Conservation (phyloP, 2,329 filamentous ascomycete species). For the Teratosphaeria destructans region DNA sequence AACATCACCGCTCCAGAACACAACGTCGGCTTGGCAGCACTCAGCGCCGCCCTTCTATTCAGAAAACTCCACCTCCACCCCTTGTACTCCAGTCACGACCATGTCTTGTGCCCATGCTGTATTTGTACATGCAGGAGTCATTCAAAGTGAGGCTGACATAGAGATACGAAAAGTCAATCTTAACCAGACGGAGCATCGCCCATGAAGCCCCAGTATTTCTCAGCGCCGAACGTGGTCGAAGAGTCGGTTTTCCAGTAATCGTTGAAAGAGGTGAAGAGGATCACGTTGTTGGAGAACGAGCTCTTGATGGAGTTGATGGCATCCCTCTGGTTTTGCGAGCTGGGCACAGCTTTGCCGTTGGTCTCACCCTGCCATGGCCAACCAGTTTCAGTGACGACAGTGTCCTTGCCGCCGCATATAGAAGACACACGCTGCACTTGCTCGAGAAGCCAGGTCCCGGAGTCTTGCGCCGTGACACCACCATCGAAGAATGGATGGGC, state of each 20-base stretch:
- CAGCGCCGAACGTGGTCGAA: slow-evolving; percentile 54
- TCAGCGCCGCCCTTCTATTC: background rate
- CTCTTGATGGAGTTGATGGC: slow-evolving; percentile 57
- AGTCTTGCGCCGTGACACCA: slow-evolving; percentile 46
- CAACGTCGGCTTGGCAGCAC: background rate
- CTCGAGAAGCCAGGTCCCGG: slow-evolving; percentile 56
- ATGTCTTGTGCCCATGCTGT: background rate
- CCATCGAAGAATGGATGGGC: slow-evolving; percentile 75
- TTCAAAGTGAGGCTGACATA: background rate
- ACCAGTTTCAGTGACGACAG: slow-evolving; percentile 72
- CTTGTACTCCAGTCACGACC: background rate
- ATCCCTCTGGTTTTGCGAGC: slow-evolving; percentile 51
- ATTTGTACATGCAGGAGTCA: background rate
- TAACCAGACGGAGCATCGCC: slow-evolving; percentile 11
- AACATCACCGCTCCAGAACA: background rate
- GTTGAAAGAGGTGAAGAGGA: slow-evolving; percentile 73
- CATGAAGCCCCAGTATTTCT: slow-evolving; percentile 62
- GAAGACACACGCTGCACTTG: slow-evolving; percentile 41
- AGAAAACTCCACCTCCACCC: background rate
- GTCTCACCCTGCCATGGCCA: slow-evolving; percentile 63
- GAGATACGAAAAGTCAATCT: background rate
- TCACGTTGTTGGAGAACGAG: slow-evolving; percentile 49
- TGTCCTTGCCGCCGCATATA: slow-evolving; percentile 46
- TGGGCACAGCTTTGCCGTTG: slow-evolving; percentile 61
- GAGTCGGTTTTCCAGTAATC: slow-evolving; percentile 65